Evolutionary conservation across 1,284 basidiomycete genomes (phyloP).

Genomic region (Moesziomyces sp.): DNA sequence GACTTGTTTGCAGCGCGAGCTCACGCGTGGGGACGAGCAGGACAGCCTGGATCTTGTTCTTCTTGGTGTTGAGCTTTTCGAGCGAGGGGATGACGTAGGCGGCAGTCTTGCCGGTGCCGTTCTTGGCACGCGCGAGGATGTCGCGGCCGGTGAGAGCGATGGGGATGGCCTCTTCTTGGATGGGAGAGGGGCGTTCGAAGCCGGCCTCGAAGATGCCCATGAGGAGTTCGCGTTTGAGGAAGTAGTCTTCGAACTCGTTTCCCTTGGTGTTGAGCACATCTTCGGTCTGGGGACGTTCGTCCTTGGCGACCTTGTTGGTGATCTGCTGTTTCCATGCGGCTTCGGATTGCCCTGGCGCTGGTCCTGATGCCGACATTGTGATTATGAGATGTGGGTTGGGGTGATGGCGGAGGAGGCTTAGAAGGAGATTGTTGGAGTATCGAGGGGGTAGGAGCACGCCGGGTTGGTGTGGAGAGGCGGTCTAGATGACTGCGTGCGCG

Average conservation of each 20-base stretch:
- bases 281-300: slow-evolving; percentile 67
- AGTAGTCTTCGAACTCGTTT: slow-evolving; percentile 68
- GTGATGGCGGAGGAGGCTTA: background rate
- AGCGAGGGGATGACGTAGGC: slow-evolving; percentile 97
- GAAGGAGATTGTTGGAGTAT: slow-evolving; percentile 1
- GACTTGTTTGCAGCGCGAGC: slow-evolving; percentile 78
- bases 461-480: too few species aligned
- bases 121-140: slow-evolving; percentile 77
- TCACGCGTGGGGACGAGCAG: slow-evolving; percentile 67
- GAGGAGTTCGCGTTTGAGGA: slow-evolving; percentile 66
- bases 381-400: background rate
- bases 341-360: slow-evolving; percentile 57
- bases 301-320: slow-evolving; percentile 50
- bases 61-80: slow-evolving; percentile 87
- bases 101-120: slow-evolving; percentile 79
- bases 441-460: too few species aligned
- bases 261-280: slow-evolving; percentile 67
- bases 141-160: slow-evolving; percentile 75
- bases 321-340: slow-evolving; percentile 55
- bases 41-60: slow-evolving; percentile 83
- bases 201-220: slow-evolving; percentile 68
- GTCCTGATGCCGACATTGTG: slow-evolving; percentile 56
- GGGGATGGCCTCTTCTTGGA: slow-evolving; percentile 87
- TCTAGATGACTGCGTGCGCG: too few species aligned
- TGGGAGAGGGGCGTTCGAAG: slow-evolving; percentile 95